phyloP scores from a whole-genome alignment of 805 yeast species.

The Scheffersomyces coipomensis region DNA sequence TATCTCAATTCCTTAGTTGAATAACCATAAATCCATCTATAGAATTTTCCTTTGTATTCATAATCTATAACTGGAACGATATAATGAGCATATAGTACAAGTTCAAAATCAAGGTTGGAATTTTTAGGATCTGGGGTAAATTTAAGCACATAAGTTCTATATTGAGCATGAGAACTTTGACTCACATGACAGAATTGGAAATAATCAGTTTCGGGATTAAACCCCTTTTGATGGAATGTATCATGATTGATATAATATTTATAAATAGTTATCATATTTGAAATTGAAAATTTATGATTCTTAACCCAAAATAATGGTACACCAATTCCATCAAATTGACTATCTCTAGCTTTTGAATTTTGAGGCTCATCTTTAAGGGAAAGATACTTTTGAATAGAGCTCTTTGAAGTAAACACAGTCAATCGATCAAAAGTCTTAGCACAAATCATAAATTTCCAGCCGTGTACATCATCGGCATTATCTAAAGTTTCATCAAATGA shows the following conservation, averaged over 20 bases:
- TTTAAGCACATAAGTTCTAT: constrained; percentile 3
- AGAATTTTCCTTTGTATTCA: constrained; percentile 4
- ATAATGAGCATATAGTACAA: constrained; percentile 8
- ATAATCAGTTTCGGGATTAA: constrained; percentile 5
- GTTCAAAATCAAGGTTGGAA: constrained; percentile 2
- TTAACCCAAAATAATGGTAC: constrained; percentile 8
- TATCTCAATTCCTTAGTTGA: constrained; percentile 1
- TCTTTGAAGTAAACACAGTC: not conserved
- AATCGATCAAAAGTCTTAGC: not conserved
- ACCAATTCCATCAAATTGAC: constrained; percentile 3
- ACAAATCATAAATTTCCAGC: constrained; percentile 2
- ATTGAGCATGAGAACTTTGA: constrained; percentile 1
- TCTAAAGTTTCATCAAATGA: too few relatives aligned
- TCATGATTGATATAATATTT: not conserved
- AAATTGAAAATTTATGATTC: not conserved
- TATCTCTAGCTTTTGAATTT: not conserved
- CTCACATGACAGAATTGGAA: constrained; percentile 4
- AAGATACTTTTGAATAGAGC: not conserved
- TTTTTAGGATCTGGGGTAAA: constrained; percentile 8
- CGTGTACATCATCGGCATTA: too few relatives aligned
- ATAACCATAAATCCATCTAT: constrained; percentile 8
- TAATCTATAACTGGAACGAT: constrained; percentile 8
- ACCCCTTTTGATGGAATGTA: not conserved
- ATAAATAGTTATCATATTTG: not conserved
- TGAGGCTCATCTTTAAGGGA: not conserved